Conservation (phyloP, 345 rosid species). For the Rhodamnia argentea region DNA sequence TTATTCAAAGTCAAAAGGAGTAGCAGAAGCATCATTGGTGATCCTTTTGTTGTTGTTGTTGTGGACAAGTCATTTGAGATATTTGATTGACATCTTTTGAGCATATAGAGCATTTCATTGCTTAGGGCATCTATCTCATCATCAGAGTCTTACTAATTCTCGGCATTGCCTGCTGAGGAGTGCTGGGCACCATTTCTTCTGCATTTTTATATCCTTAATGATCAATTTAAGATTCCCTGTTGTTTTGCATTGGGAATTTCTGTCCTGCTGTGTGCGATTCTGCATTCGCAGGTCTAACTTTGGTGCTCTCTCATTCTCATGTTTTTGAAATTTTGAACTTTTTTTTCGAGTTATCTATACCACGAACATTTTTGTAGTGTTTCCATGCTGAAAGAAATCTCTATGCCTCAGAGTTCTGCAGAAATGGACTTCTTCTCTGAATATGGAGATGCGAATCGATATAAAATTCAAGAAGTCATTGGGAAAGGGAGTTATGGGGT, state of each 20-base stretch:
- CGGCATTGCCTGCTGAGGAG: background rate
- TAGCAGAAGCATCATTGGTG: background rate
- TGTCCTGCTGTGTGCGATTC: background rate
- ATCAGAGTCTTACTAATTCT: background rate
- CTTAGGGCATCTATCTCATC: background rate
- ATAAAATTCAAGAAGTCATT: constrained; percentile 79
- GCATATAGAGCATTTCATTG: background rate
- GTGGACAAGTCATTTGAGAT: background rate
- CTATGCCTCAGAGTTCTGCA: constrained; percentile 41
- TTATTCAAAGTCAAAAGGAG: background rate
- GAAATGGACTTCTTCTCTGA: constrained; percentile 90
- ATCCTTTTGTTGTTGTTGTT: background rate
- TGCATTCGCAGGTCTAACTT: background rate
- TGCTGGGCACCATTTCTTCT: background rate
- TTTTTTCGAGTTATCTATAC: background rate
- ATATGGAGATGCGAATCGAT: constrained; percentile 85
- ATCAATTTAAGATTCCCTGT: background rate
- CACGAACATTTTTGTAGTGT: background rate
- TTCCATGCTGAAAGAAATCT: background rate
- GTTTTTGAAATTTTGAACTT: background rate
- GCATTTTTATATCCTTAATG: background rate
- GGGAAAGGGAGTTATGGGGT: constrained; percentile 96
- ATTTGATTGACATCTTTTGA: background rate
- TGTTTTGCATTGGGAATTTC: background rate
- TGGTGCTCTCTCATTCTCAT: background rate